Percentiles rank a stretch among this genome's conserved stretches.
phyloP scores from a whole-genome alignment of 768 basidiomycete genomes.

The Ramaria rubella region DNA sequence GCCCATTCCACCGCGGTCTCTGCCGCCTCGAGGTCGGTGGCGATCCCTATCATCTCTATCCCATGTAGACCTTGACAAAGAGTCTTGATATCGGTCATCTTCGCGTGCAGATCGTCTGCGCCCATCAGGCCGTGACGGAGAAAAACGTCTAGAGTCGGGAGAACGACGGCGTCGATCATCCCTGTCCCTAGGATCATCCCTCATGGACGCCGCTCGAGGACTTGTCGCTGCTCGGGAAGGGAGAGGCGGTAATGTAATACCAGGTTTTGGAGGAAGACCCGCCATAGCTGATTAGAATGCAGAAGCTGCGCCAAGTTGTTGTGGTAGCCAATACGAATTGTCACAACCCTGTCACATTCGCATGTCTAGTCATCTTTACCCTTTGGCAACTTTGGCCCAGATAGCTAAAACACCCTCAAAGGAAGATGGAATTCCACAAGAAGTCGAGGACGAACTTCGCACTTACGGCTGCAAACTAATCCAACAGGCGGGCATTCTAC shows the following conservation, averaged over 20 bases:
- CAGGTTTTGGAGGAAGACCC: conserved; percentile 13
- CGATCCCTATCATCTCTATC: conserved; percentile 3
- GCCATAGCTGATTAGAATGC: conserved; percentile 8
- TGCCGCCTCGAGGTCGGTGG: neutral
- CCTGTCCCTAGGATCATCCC: neutral
- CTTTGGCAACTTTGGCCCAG: conserved; percentile 76
- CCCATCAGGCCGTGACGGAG: neutral
- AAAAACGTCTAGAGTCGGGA: conserved; percentile 1
- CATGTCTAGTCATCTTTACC: conserved; percentile 57
- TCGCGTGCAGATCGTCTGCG: conserved; percentile 1
- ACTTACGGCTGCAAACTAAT: conserved; percentile 92
- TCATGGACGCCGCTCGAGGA: conserved; percentile 1
- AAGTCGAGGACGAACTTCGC: conserved; percentile 83
- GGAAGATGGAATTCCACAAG: conserved; percentile 72
- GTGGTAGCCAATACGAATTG: neutral
- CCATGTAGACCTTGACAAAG: neutral
- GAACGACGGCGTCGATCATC: conserved; percentile 10
- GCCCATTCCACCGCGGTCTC: conserved; percentile 2
- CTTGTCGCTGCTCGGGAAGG: neutral
- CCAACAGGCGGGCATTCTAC: conserved; percentile 86
- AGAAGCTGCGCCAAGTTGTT: neutral
- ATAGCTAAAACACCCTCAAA: conserved; percentile 73
- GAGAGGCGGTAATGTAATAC: neutral
- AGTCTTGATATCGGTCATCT: neutral
- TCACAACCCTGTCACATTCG: conserved; percentile 5